Percentiles rank a stretch among this genome's conserved stretches.
Conservation (phyloP, 495 filamentous ascomycete species). For the Thermothielavioides terrestris region DNA sequence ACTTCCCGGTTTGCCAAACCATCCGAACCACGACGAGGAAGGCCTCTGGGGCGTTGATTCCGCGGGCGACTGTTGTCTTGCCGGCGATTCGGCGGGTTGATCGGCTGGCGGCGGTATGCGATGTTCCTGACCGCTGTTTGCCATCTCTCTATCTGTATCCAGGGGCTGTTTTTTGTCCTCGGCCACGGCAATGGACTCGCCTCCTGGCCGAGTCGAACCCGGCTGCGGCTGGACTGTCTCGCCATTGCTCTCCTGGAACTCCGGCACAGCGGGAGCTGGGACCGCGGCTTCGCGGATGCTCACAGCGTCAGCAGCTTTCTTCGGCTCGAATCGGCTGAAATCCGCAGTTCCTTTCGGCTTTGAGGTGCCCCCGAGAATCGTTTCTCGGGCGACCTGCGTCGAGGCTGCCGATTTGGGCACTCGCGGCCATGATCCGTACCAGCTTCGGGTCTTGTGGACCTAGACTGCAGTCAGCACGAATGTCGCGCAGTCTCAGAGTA, state of each 20-base stretch:
- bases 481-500: neutral
- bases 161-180: slow-evolving; percentile 5
- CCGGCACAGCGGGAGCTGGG: slow-evolving; percentile 22
- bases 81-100: slow-evolving; percentile 6
- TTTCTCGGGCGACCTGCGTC: slow-evolving; percentile 69
- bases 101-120: neutral
- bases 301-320: slow-evolving; percentile 25
- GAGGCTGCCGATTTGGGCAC: slow-evolving; percentile 59
- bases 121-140: slow-evolving; percentile 2
- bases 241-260: slow-evolving; percentile 7
- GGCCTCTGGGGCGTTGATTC: slow-evolving; percentile 28
- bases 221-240: neutral
- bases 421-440: slow-evolving; percentile 60
- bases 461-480: slow-evolving; percentile 20
- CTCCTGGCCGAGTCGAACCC: neutral
- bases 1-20: slow-evolving; percentile 37
- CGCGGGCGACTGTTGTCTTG: neutral
- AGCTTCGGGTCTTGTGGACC: slow-evolving; percentile 51
- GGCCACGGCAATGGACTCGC: neutral
- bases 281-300: slow-evolving; percentile 19
- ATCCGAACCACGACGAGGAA: slow-evolving; percentile 50
- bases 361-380: slow-evolving; percentile 52
- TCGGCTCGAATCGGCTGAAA: slow-evolving; percentile 40
- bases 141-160: slow-evolving; percentile 1
- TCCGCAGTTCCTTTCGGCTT: slow-evolving; percentile 32